These are phyloP conservation scores for Aspergillus indologenus DNA, from an alignment of 495 filamentous ascomycete species.

Conservation along the genomic window DNA sequence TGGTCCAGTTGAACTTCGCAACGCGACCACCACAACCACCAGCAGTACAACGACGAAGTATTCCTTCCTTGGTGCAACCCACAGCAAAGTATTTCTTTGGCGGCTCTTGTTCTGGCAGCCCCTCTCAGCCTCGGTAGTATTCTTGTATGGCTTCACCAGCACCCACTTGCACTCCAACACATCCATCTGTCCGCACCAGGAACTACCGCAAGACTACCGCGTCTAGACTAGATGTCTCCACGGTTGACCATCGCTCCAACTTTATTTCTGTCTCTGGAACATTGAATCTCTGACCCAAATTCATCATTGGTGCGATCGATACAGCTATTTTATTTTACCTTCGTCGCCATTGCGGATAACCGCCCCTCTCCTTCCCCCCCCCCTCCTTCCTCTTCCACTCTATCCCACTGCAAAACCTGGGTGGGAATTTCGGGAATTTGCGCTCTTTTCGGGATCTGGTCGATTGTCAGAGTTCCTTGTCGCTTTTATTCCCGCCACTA, in stretches of 20 bases:
- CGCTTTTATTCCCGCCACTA: neutral
- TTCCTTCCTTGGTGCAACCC: neutral
- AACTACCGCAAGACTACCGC: slow-evolving; percentile 10
- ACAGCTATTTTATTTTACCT: slow-evolving; percentile 11
- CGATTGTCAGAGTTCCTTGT: neutral
- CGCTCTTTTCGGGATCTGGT: neutral
- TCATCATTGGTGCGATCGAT: slow-evolving; percentile 4
- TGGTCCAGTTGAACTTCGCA: neutral
- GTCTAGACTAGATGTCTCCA: slow-evolving; percentile 13
- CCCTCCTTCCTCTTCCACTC: neutral
- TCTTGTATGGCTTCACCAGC: slow-evolving; percentile 19
- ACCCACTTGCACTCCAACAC: slow-evolving; percentile 5
- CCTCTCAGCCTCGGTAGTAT: slow-evolving; percentile 6
- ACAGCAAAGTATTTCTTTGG: neutral
- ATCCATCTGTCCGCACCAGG: slow-evolving; percentile 11
- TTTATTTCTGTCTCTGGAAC: slow-evolving; percentile 13
- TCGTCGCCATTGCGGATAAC: slow-evolving; percentile 15
- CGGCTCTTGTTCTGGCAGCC: neutral
- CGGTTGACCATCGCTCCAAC: slow-evolving; percentile 15
- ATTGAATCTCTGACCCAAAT: slow-evolving; percentile 7
- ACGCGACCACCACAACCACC: neutral
- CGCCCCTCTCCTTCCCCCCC: neutral
- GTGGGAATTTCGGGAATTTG: neutral
- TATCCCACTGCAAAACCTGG: neutral
- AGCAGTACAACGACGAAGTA: neutral